These are phyloP conservation scores for Lobosporangium transversale DNA, from an alignment of 192 early-diverging fungal genomes.

Conservation along the genomic window DNA sequence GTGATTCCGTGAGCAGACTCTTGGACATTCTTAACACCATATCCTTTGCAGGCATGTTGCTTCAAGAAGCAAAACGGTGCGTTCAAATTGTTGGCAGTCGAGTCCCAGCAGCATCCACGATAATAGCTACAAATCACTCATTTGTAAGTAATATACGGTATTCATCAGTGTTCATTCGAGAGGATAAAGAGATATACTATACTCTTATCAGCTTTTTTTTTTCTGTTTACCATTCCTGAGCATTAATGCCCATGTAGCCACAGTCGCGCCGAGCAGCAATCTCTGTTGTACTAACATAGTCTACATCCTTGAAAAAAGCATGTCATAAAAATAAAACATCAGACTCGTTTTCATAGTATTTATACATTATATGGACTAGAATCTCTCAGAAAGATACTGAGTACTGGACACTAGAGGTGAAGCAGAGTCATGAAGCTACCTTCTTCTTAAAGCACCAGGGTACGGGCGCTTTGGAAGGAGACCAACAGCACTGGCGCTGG, in stretches of 20 bases:
- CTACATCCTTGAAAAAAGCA: slow-evolving; percentile 27
- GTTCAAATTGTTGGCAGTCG: slow-evolving; percentile 24
- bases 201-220: no score
- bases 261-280: slow-evolving; percentile 35
- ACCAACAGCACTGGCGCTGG: slow-evolving; percentile 48
- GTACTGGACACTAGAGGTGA: no score
- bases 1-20: slow-evolving; percentile 10
- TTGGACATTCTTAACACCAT: slow-evolving; percentile 12
- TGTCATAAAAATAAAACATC: background rate
- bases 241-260: slow-evolving; percentile 30
- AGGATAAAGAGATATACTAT: background rate
- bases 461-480: slow-evolving; percentile 19
- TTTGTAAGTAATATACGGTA: background rate
- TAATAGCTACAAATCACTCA: background rate
- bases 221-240: slow-evolving; percentile 14
- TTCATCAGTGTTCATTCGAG: background rate
- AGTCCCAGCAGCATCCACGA: slow-evolving; percentile 45
- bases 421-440: no score
- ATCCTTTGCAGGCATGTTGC: slow-evolving; percentile 39
- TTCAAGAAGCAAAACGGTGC: slow-evolving; percentile 43
- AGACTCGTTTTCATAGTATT: background rate
- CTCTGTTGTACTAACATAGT: slow-evolving; percentile 27
- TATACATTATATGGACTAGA: background rate
- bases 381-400: no score
- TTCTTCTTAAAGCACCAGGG: slow-evolving; percentile 52